Conservation (phyloP, 2,329 filamentous ascomycete genomes). For the Neobulgaria alba region DNA sequence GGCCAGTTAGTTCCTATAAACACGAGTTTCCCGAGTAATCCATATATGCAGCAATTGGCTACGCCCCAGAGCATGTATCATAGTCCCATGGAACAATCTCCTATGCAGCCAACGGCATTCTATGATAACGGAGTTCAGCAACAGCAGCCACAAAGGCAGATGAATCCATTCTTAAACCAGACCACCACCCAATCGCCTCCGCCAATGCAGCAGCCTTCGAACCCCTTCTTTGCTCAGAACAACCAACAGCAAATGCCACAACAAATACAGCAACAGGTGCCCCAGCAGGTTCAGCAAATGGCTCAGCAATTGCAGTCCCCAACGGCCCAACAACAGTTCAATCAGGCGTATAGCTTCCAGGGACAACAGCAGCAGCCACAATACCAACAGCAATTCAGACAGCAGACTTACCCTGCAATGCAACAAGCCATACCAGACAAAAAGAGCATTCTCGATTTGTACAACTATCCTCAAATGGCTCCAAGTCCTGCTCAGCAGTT, state of each 20-base stretch:
- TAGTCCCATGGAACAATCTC: slow-evolving; percentile 24
- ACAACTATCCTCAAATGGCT: slow-evolving; percentile 39
- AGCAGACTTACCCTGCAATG: slow-evolving; percentile 31
- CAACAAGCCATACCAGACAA: slow-evolving; percentile 52
- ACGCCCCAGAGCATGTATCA: slow-evolving; percentile 21
- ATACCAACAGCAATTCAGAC: slow-evolving; percentile 30
- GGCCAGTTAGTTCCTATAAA: slow-evolving; percentile 15
- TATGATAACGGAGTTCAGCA: slow-evolving; percentile 15
- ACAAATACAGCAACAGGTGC: slow-evolving; percentile 10
- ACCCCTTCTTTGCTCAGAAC: slow-evolving; percentile 18
- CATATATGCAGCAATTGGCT: slow-evolving; percentile 32
- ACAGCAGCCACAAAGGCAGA: slow-evolving; percentile 17
- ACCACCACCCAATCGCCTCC: slow-evolving; percentile 4
- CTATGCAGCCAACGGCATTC: slow-evolving; percentile 25
- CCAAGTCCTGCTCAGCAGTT: slow-evolving; percentile 17
- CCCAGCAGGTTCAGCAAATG: slow-evolving; percentile 1
- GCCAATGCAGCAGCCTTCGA: slow-evolving; percentile 7
- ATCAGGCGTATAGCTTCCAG: slow-evolving; percentile 28
- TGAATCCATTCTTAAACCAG: slow-evolving; percentile 15
- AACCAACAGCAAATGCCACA: slow-evolving; percentile 15
- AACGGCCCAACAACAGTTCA: slow-evolving; percentile 2
- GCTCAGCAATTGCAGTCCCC: neutral
- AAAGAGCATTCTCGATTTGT: slow-evolving; percentile 67
- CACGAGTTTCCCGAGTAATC: slow-evolving; percentile 30
- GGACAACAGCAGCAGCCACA: slow-evolving; percentile 31